Evolutionary conservation across 148 eudicot genomes (phyloP).

Genomic region (Mesembryanthemum crystallinum): DNA sequence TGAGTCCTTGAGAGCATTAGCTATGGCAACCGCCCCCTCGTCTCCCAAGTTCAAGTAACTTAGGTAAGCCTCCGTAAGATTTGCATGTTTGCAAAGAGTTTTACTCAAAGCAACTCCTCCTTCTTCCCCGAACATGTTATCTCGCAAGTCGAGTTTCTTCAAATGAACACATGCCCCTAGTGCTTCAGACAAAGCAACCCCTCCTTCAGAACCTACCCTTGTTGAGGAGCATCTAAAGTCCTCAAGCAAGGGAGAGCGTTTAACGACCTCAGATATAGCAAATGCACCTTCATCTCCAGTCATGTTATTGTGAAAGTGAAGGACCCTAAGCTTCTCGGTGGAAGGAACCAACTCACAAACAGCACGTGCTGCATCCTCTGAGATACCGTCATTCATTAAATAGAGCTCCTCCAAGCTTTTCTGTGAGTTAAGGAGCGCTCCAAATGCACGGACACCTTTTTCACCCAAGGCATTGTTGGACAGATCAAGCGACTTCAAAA

Average conservation of each 20-base stretch:
- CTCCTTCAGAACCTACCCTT: conserved; percentile 51
- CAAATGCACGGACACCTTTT: conserved; percentile 65
- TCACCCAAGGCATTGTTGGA: conserved; percentile 66
- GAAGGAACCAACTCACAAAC: conserved; percentile 52
- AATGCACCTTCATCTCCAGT: conserved; percentile 60
- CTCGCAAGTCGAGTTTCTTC: conserved; percentile 54
- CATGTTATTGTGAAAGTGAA: conserved; percentile 62
- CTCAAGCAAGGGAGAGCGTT: conserved; percentile 42
- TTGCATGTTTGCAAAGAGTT: conserved; percentile 26
- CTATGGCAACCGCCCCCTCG: conserved; percentile 45
- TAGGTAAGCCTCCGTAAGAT: conserved; percentile 46
- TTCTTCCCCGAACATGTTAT: conserved; percentile 59
- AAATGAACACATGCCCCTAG: conserved; percentile 31
- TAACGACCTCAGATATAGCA: conserved; percentile 46
- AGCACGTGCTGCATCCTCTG: conserved; percentile 59
- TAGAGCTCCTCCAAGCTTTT: conserved; percentile 57
- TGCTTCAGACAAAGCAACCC: conserved; percentile 48
- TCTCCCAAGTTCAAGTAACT: conserved; percentile 58
- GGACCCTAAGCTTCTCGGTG: conserved; percentile 42
- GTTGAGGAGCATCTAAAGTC: conserved; percentile 59
- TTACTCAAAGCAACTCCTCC: conserved; percentile 49
- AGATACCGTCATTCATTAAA: conserved; percentile 55
- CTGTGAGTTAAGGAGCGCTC: conserved; percentile 49
- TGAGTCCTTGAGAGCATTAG: conserved; percentile 38
- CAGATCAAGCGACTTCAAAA: conserved; percentile 40